These are phyloP conservation scores for Trichophyton equinum DNA, from an alignment of 2,329 filamentous ascomycete species.

Conservation along the genomic window DNA sequence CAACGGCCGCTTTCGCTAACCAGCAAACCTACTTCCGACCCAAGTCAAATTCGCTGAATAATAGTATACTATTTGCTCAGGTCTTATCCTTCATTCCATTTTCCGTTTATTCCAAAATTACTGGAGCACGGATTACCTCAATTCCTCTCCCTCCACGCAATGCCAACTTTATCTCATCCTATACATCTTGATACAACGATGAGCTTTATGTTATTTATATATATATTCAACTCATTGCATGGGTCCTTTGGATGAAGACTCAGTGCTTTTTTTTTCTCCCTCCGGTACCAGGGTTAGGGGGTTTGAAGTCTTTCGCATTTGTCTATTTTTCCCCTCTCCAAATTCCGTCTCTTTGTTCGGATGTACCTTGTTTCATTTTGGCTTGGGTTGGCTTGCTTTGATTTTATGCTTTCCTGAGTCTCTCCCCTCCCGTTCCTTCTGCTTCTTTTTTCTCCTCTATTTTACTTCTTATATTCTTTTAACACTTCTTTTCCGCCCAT, in stretches of 20 bases:
- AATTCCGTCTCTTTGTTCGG: not conserved
- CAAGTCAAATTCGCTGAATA: conserved; percentile 25
- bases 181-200: too few relatives aligned
- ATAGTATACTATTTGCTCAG: conserved; percentile 24
- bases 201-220: too few relatives aligned
- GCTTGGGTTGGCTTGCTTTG: not conserved
- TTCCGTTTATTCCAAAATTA: conserved; percentile 24
- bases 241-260: conserved; percentile 26
- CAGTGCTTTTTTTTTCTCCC: conserved; percentile 20
- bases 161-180: too few relatives aligned
- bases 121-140: conserved; percentile 14
- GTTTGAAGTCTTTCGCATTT: conserved; percentile 15
- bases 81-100: conserved; percentile 22
- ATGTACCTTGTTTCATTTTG: not conserved
- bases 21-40: conserved; percentile 22
- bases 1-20: conserved; percentile 22
- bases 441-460: not conserved
- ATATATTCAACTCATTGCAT: conserved; percentile 6
- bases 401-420: not conserved
- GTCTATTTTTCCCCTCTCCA: not conserved
- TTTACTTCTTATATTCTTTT: not conserved
- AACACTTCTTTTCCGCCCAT: not conserved
- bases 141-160: conserved; percentile 10
- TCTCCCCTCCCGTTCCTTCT: not conserved
- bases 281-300: conserved; percentile 19